phyloP scores from a whole-genome alignment of 139 green algal genomes.

The Deuterostichococcus epilithicus region DNA sequence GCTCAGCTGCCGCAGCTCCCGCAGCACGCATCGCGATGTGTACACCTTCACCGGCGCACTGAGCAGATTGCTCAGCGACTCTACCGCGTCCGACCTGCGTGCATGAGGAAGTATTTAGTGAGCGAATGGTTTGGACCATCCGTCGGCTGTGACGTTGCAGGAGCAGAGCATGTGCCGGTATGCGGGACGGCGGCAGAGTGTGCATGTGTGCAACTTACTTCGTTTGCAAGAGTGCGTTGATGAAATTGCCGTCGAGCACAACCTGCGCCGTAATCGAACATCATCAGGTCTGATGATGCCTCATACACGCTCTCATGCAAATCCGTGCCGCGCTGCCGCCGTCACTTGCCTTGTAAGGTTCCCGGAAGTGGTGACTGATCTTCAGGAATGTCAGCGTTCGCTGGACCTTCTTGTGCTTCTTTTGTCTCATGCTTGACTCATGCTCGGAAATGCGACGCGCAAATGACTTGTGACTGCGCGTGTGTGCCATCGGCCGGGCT shows the following conservation, averaged over 20 bases:
- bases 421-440: constrained; percentile 13
- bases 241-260: constrained; percentile 16
- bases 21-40: constrained; percentile 7
- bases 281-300: not conserved
- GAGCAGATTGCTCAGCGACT: constrained; percentile 3
- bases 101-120: not conserved
- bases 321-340: not conserved
- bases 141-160: not conserved
- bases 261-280: not conserved
- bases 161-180: constrained; percentile 1
- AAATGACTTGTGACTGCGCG: no score
- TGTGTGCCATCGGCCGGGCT: no score
- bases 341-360: constrained; percentile 12
- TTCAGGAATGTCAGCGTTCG: constrained; percentile 16
- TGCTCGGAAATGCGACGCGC: no score
- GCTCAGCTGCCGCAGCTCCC: constrained; percentile 9
- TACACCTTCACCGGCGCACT: constrained; percentile 8
- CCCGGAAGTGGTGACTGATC: constrained; percentile 9
- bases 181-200: not conserved
- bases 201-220: constrained; percentile 8
- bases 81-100: not conserved
- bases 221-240: constrained; percentile 9
- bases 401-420: constrained; percentile 20
- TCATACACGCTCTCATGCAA: not conserved
- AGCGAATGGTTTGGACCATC: not conserved